phyloP scores from a whole-genome alignment of 2,329 filamentous ascomycete species.

The Elsinoe ampelina region DNA sequence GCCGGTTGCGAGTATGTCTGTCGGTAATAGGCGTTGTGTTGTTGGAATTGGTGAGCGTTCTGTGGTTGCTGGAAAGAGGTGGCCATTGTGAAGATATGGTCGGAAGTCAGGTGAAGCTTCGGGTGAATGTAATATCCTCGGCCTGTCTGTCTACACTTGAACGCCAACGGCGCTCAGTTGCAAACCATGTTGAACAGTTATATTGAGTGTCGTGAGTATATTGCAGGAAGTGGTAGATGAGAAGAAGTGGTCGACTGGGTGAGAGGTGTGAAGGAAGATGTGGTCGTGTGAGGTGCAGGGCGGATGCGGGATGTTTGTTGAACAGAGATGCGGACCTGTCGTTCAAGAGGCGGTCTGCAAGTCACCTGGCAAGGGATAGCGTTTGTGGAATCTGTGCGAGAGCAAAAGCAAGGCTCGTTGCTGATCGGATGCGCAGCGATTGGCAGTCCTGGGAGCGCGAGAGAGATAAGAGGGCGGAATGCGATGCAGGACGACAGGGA shows the following conservation, averaged over 20 bases:
- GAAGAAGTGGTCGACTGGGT: not conserved
- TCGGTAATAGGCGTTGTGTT: constrained; percentile 13
- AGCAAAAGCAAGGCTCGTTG: constrained; percentile 7
- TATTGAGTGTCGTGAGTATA: not conserved
- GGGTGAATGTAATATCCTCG: not conserved
- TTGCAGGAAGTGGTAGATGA: not conserved
- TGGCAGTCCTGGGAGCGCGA: not conserved
- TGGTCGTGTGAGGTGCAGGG: constrained; percentile 9
- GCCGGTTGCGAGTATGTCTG: constrained; percentile 15
- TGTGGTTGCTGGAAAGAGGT: constrained; percentile 18
- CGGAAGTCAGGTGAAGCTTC: not conserved
- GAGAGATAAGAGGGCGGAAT: constrained; percentile 6
- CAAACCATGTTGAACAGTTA: constrained; percentile 3
- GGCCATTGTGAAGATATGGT: constrained; percentile 17
- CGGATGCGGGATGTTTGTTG: not conserved
- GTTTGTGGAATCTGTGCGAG: not conserved
- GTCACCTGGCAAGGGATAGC: constrained; percentile 11
- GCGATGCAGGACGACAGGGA: constrained; percentile 3
- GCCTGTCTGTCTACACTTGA: not conserved
- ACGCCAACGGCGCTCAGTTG: constrained; percentile 10
- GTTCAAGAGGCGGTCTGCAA: constrained; percentile 11
- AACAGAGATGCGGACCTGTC: not conserved
- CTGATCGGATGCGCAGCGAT: not conserved
- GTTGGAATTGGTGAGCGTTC: not conserved
- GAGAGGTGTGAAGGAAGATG: not conserved